Evolutionary conservation across 805 yeast genomes (phyloP).

Genomic region (Wickerhamiella cacticola): DNA sequence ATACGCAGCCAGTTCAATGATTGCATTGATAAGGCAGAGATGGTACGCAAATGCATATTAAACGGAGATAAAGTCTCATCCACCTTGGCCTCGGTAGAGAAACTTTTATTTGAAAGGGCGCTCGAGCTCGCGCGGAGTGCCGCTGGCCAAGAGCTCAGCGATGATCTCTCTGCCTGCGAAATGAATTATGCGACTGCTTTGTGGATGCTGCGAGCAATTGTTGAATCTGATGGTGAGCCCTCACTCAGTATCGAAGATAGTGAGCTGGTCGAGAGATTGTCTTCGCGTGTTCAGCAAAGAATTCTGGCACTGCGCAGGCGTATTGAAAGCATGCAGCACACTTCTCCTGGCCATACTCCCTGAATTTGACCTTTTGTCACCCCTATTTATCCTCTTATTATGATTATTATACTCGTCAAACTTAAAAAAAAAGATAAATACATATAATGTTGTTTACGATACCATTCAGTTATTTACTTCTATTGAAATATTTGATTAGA

Average conservation of each 20-base stretch:
- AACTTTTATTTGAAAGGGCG: constrained; percentile 82
- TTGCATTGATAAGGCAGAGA: constrained; percentile 78
- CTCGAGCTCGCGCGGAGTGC: constrained; percentile 85
- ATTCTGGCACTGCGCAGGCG: constrained; percentile 48
- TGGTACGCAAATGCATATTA: constrained; percentile 40
- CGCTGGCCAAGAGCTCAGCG: constrained; percentile 68
- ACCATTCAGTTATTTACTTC: too few species aligned
- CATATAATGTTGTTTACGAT: too few species aligned
- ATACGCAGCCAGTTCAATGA: constrained; percentile 80
- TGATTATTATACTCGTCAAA: neutral
- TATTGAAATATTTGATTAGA: neutral
- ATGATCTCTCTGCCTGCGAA: constrained; percentile 67
- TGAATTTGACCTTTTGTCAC: neutral
- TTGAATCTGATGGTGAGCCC: constrained; percentile 38
- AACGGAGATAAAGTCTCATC: constrained; percentile 15
- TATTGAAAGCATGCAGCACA: constrained; percentile 1
- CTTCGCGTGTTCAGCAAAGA: constrained; percentile 70
- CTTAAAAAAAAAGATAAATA: neutral
- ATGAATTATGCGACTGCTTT: constrained; percentile 79
- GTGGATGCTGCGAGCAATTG: constrained; percentile 87
- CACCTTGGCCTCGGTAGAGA: constrained; percentile 48
- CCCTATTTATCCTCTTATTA: neutral
- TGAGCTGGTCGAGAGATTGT: constrained; percentile 65
- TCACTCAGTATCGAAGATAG: constrained; percentile 59
- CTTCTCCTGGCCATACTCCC: neutral